Evolutionary conservation across 805 yeast genomes (phyloP), one percentile per base, ranked within the genome.

Genomic region (Saccharomycopsis olivae): DNA sequence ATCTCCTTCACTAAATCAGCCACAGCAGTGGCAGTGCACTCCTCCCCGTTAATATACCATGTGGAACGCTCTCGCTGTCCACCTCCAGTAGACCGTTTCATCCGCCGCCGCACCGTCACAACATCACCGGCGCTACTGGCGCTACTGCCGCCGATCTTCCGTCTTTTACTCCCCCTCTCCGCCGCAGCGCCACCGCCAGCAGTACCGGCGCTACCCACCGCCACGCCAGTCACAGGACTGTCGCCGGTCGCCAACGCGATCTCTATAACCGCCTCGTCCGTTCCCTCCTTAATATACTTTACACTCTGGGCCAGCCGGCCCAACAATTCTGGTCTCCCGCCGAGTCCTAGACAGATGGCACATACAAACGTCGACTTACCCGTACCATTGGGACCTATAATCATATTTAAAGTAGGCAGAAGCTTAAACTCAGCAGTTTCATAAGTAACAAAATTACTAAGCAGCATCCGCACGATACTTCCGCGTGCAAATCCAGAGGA

Each of bases 371-470:
- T 86, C 29, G 92, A 78, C 53, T 92, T 92, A 5, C 98, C 98
- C 0, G 95, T 74, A 27, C 99, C 99, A 56, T 92, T 92, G 10
- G 96, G 96, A 0, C 96, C 98, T 39, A 92, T 80, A 43, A 92
- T 82, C 78, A 92, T 75, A 54, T 92, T 92, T 54, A 92, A 65
- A 2, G 78, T 66, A 0, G 96, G 96, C 0, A 89, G 81, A 41
- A 89, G 68, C 29, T 68, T 66, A 57, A 85, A 86, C 76, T 79
- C 87, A 0, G 83, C 75, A 34, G 69, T 59, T 1, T 74, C 52
- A 55, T 80, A 82, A 0, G 88, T 80, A 54, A 84, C 82, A 62
- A 80, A 80, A 54, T 80, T 77, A 39, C 54, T 55, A 40, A 80
- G 64, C 38, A 60, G 65, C 21, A 79, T 73, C 13, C 71, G 59